phyloP scores from a whole-genome alignment of 2,329 filamentous ascomycete genomes.

The Cytospora paraplurivora region DNA sequence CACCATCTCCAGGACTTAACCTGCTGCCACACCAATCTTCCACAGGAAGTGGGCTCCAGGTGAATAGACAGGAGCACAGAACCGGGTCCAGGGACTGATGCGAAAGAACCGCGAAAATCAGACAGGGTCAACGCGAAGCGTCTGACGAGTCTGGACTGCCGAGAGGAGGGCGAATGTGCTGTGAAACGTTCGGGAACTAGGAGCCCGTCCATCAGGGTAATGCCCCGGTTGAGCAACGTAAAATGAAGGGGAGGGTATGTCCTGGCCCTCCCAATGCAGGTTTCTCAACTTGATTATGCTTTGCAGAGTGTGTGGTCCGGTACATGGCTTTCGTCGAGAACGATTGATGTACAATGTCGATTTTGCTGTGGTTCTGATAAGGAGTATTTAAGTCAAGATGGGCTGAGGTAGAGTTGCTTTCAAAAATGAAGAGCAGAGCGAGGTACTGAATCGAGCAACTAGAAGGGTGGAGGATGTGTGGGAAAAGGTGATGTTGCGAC shows the following conservation, averaged over 20 bases:
- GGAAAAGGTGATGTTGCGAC: neutral
- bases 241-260: neutral
- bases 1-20: neutral
- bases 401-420: neutral
- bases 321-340: constrained; percentile 6
- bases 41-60: neutral
- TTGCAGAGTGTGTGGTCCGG: constrained; percentile 12
- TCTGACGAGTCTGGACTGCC: neutral
- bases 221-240: neutral
- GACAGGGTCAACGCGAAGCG: constrained; percentile 1
- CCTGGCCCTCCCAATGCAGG: neutral
- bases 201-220: constrained; percentile 5
- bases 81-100: constrained; percentile 13
- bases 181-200: neutral
- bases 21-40: neutral
- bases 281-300: constrained; percentile 10
- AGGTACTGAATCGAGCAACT: neutral
- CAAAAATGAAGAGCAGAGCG: neutral
- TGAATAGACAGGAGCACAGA: neutral
- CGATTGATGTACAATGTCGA: neutral
- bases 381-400: neutral
- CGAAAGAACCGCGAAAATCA: neutral
- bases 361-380: neutral
- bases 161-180: neutral
- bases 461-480: neutral